phyloP scores from a whole-genome alignment of 2,329 filamentous ascomycete species.

The Bipolaris zeicola region DNA sequence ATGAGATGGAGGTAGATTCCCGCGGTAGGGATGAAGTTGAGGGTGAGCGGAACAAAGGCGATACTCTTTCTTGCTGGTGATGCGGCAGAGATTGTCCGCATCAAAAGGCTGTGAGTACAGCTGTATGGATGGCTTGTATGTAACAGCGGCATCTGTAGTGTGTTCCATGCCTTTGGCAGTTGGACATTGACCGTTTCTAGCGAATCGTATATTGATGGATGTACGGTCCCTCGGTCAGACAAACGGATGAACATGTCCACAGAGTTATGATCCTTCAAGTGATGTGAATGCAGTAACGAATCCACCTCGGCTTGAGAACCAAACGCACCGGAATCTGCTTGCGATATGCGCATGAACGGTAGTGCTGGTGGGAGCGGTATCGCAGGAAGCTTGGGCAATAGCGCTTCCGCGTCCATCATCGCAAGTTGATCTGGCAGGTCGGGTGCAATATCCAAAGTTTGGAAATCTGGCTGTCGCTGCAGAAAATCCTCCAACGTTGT shows the following conservation, averaged over 20 bases:
- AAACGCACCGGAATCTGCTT: constrained; percentile 46
- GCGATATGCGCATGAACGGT: constrained; percentile 40
- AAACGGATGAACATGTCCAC: constrained; percentile 80
- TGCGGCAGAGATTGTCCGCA: constrained; percentile 51
- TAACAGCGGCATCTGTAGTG: constrained; percentile 57
- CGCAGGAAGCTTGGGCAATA: constrained; percentile 48
- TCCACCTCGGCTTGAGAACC: constrained; percentile 50
- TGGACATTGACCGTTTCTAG: constrained; percentile 75
- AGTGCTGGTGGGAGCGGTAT: constrained; percentile 44
- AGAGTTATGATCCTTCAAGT: constrained; percentile 70
- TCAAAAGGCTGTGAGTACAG: constrained; percentile 76
- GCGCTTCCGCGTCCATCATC: constrained; percentile 48
- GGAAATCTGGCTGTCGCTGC: constrained; percentile 44
- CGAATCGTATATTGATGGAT: constrained; percentile 84
- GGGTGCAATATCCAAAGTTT: constrained; percentile 42
- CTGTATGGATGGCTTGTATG: constrained; percentile 75
- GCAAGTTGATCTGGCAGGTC: constrained; percentile 49
- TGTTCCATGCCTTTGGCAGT: constrained; percentile 51
- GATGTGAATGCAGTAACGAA: constrained; percentile 48
- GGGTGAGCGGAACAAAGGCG: constrained; percentile 69
- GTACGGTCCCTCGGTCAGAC: constrained; percentile 71
- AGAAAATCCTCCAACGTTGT: constrained; percentile 49
- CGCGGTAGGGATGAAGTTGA: constrained; percentile 80
- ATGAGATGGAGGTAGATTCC: constrained; percentile 83
- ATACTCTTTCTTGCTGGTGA: constrained; percentile 41